Conservation (phyloP, 495 filamentous ascomycete species). For the Elaphomyces granulatus region DNA sequence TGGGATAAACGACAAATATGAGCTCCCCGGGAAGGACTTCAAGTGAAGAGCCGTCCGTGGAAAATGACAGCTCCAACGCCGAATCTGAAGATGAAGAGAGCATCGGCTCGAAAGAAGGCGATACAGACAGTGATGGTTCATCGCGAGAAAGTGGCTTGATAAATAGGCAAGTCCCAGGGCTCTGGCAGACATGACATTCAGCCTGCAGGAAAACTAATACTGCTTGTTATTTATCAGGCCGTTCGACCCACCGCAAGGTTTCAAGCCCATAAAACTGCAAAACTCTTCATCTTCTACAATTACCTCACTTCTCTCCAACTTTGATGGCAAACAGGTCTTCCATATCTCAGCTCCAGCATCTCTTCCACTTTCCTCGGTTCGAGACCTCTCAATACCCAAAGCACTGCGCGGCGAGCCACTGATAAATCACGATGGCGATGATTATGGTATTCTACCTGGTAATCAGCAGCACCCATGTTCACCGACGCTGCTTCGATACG, state of each 20-base stretch:
- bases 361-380: constrained; percentile 29
- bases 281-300: constrained; percentile 20
- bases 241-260: constrained; percentile 29
- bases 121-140: no score
- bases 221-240: no score
- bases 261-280: constrained; percentile 26
- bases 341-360: constrained; percentile 31
- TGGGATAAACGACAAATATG: no score
- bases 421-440: constrained; percentile 24
- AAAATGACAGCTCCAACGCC: no score
- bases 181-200: no score
- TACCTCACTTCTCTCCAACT: constrained; percentile 26
- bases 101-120: no score
- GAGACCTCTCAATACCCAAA: constrained; percentile 28
- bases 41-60: no score
- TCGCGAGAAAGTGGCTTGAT: no score
- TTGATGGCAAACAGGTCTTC: constrained; percentile 30
- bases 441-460: constrained; percentile 33
- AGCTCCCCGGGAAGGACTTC: no score
- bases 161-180: no score
- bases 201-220: no score
- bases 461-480: constrained; percentile 20
- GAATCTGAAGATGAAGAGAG: no score
- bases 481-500: constrained; percentile 25
- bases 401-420: constrained; percentile 30